A percentile compares a stretch with the other conserved stretches of the same genome.
Conservation (phyloP, 352 stramenopile genomes). For the Globisporangium polare region DNA sequence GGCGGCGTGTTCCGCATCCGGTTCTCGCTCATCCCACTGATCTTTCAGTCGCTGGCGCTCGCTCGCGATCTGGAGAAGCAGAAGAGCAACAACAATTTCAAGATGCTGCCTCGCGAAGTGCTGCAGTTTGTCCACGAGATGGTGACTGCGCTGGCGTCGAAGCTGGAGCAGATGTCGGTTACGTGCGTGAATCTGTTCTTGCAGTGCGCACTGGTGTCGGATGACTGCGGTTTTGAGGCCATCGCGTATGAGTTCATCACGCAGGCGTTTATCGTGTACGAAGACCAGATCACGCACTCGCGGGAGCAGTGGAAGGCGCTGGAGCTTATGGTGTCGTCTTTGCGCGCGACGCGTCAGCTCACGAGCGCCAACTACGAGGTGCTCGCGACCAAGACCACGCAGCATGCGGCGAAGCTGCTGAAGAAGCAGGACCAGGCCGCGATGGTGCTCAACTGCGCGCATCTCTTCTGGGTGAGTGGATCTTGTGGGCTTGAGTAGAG, state of each 20-base stretch:
- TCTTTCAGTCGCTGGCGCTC: constrained; percentile 89
- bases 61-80: constrained; percentile 36
- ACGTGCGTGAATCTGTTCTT: constrained; percentile 93
- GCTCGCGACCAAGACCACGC: constrained; percentile 95
- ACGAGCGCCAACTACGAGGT: constrained; percentile 91
- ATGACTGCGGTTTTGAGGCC: constrained; percentile 79
- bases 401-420: constrained; percentile 95
- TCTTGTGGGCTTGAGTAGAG: background rate
- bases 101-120: constrained; percentile 88
- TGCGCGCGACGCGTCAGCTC: constrained; percentile 80
- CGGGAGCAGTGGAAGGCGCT: constrained; percentile 88
- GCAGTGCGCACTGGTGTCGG: constrained; percentile 89
- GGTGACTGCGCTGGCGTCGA: constrained; percentile 89
- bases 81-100: constrained; percentile 17
- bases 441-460: constrained; percentile 93
- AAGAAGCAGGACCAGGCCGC: constrained; percentile 96
- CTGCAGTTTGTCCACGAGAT: constrained; percentile 98
- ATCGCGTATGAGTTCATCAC: constrained; percentile 97
- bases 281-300: constrained; percentile 94
- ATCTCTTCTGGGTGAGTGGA: constrained; percentile 93
- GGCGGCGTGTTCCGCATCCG: constrained; percentile 88
- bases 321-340: constrained; percentile 84
- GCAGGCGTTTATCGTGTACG: constrained; percentile 95
- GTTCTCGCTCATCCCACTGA: constrained; percentile 91
- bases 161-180: constrained; percentile 66